Conservation (phyloP, 176 grass and related monocot genomes). For the Echinochloa phyllopogon region DNA sequence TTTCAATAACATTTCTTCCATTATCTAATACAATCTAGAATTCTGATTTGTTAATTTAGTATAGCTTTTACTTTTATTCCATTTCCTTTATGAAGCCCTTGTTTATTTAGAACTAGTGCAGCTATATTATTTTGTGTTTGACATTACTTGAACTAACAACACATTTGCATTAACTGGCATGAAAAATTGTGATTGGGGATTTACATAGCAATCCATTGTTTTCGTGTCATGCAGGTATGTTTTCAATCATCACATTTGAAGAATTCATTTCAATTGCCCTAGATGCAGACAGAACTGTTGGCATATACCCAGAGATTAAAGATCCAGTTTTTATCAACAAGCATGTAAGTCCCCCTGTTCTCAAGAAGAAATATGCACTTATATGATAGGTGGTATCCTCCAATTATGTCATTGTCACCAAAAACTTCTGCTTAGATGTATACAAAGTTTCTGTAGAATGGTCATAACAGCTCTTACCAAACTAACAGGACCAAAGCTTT, state of each 20-base stretch:
- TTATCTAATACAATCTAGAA: not conserved
- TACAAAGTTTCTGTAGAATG: conserved; percentile 9
- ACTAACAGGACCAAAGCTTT: not conserved
- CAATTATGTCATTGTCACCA: not conserved
- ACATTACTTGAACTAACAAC: conserved; percentile 16
- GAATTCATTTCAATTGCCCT: conserved; percentile 89
- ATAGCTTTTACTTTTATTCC: conserved; percentile 20
- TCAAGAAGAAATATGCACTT: conserved; percentile 4
- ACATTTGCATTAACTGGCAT: conserved; percentile 8
- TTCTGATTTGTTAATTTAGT: not conserved
- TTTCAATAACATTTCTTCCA: conserved; percentile 24
- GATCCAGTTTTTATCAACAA: conserved; percentile 97
- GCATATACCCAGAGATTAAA: conserved; percentile 97
- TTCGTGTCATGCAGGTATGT: conserved; percentile 56
- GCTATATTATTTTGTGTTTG: not conserved
- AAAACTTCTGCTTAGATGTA: not conserved
- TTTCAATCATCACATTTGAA: conserved; percentile 92
- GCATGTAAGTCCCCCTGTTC: conserved; percentile 60
- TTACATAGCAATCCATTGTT: conserved; percentile 21
- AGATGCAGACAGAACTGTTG: conserved; percentile 82
- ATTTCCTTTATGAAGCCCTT: conserved; percentile 17
- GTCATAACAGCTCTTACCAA: not conserved
- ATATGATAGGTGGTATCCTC: conserved; percentile 21
- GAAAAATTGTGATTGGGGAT: conserved; percentile 3
- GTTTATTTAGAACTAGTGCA: conserved; percentile 2